A percentile compares a stretch with the other conserved stretches of the same genome.
These are phyloP conservation scores for Aspergillus sp. DNA, from an alignment of 2,329 filamentous ascomycete genomes.

Conservation along the genomic window DNA sequence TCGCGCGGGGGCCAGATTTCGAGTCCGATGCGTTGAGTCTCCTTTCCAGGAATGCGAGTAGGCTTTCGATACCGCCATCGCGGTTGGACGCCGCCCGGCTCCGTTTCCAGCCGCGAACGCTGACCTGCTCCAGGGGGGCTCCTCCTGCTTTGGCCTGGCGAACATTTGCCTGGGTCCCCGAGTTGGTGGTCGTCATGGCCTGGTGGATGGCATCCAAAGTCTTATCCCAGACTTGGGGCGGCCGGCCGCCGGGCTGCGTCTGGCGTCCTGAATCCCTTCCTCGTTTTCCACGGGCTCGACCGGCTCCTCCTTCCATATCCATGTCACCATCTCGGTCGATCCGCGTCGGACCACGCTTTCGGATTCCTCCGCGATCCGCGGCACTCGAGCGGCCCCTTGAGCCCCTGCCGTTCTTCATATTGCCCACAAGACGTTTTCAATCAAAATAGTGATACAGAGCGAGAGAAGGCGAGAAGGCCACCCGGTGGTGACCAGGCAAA, in stretches of 20 bases:
- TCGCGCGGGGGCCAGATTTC: slow-evolving; percentile 45
- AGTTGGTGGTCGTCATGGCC: slow-evolving; percentile 22
- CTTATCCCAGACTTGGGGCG: slow-evolving; percentile 20
- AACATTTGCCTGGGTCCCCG: slow-evolving; percentile 29
- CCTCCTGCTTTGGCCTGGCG: slow-evolving; percentile 25
- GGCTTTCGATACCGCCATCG: slow-evolving; percentile 56
- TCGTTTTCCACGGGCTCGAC: slow-evolving; percentile 26
- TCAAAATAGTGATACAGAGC: not conserved
- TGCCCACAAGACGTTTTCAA: slow-evolving; percentile 7
- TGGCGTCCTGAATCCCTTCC: slow-evolving; percentile 22
- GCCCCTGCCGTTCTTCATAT: slow-evolving; percentile 25
- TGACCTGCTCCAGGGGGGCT: slow-evolving; percentile 27
- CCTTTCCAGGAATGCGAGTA: slow-evolving; percentile 61
- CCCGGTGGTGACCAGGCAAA: not conserved
- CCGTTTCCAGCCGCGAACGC: slow-evolving; percentile 53
- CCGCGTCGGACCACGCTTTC: slow-evolving; percentile 38
- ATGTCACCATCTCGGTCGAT: slow-evolving; percentile 55
- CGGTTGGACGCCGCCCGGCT: slow-evolving; percentile 60
- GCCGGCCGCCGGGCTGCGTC: slow-evolving; percentile 9
- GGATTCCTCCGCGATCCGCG: slow-evolving; percentile 41
- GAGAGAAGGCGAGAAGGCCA: not conserved
- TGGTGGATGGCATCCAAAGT: slow-evolving; percentile 28
- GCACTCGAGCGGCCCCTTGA: slow-evolving; percentile 19
- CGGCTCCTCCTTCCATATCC: slow-evolving; percentile 44
- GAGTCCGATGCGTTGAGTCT: slow-evolving; percentile 51